A percentile compares a stretch with the other conserved stretches of the same genome.
These are phyloP conservation scores for Hibiscus mutabilis DNA, from an alignment of 345 rosid genomes.

Conservation along the genomic window DNA sequence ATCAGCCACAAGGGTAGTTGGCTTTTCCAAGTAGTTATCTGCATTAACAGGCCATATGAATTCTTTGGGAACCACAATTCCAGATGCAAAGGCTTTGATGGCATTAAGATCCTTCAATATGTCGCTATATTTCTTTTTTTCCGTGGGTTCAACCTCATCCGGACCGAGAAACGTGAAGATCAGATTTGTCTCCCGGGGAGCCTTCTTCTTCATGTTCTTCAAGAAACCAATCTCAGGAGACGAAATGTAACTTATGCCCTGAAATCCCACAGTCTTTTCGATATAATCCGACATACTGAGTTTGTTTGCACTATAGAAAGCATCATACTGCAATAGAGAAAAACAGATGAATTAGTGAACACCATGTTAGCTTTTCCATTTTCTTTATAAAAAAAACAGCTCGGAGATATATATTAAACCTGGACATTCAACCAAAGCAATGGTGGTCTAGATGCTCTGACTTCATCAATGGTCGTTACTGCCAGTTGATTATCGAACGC, in stretches of 20 bases:
- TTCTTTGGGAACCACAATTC: constrained; percentile 68
- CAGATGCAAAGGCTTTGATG: constrained; percentile 64
- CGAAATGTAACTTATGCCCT: constrained; percentile 34
- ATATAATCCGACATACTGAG: constrained; percentile 34
- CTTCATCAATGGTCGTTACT: constrained; percentile 45
- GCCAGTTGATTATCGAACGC: constrained; percentile 41
- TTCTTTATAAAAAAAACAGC: neutral
- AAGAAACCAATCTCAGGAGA: constrained; percentile 81
- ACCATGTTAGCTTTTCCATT: neutral
- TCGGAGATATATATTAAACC: constrained; percentile 26
- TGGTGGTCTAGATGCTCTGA: constrained; percentile 27
- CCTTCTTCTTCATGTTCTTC: constrained; percentile 40
- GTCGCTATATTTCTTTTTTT: constrained; percentile 45
- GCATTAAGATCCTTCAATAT: constrained; percentile 40
- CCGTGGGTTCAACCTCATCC: constrained; percentile 58
- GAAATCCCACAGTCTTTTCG: constrained; percentile 17
- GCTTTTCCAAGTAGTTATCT: constrained; percentile 42
- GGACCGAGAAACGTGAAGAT: constrained; percentile 31
- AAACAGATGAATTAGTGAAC: neutral
- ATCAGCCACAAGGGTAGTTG: constrained; percentile 62
- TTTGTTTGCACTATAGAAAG: constrained; percentile 53
- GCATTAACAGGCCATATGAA: constrained; percentile 56
- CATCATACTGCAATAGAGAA: constrained; percentile 42
- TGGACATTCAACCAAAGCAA: constrained; percentile 75
- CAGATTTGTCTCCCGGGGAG: constrained; percentile 42